These are phyloP conservation scores for Tolypocladium amazonense DNA, from an alignment of 2,329 filamentous ascomycete genomes.

Conservation along the genomic window DNA sequence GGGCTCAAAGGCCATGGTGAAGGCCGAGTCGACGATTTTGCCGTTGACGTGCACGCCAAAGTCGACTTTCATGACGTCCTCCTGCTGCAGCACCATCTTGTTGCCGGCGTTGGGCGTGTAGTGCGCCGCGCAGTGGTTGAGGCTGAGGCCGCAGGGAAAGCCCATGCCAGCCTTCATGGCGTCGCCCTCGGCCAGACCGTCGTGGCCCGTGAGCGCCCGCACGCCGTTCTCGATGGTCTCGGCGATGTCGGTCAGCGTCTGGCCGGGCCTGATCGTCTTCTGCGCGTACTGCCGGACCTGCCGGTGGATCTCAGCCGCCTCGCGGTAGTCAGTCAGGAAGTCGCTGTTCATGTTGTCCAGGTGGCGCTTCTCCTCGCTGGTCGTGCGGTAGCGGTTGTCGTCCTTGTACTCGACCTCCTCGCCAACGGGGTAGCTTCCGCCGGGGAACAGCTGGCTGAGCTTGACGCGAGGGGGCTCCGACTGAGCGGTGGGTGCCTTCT, in stretches of 20 bases:
- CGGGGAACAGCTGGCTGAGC: slow-evolving; percentile 62
- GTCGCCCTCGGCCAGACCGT: slow-evolving; percentile 68
- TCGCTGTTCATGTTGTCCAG: slow-evolving; percentile 73
- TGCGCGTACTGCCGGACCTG: slow-evolving; percentile 79
- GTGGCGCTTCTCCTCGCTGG: slow-evolving; percentile 73
- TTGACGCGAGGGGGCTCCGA: slow-evolving; percentile 63
- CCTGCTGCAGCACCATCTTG: slow-evolving; percentile 59
- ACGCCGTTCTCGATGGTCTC: slow-evolving; percentile 82
- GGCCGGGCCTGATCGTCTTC: slow-evolving; percentile 70
- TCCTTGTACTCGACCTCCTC: slow-evolving; percentile 69
- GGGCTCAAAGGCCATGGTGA: slow-evolving; percentile 66
- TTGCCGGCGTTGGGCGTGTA: slow-evolving; percentile 83
- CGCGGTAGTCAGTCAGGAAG: slow-evolving; percentile 70
- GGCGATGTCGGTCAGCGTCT: slow-evolving; percentile 70
- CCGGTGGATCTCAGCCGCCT: slow-evolving; percentile 80
- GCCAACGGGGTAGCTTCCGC: slow-evolving; percentile 61
- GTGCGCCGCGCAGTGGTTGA: slow-evolving; percentile 80
- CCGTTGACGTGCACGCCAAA: slow-evolving; percentile 76
- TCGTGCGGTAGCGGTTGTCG: slow-evolving; percentile 69
- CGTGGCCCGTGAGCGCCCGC: slow-evolving; percentile 64
- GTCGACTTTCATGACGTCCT: slow-evolving; percentile 75
- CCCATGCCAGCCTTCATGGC: slow-evolving; percentile 71
- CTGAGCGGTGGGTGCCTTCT: slow-evolving; percentile 65
- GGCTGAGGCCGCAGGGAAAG: slow-evolving; percentile 73
- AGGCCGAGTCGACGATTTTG: slow-evolving; percentile 71